Evolutionary conservation across 768 basidiomycete genomes (phyloP).

Genomic region (Clitopilus passeckerianus): DNA sequence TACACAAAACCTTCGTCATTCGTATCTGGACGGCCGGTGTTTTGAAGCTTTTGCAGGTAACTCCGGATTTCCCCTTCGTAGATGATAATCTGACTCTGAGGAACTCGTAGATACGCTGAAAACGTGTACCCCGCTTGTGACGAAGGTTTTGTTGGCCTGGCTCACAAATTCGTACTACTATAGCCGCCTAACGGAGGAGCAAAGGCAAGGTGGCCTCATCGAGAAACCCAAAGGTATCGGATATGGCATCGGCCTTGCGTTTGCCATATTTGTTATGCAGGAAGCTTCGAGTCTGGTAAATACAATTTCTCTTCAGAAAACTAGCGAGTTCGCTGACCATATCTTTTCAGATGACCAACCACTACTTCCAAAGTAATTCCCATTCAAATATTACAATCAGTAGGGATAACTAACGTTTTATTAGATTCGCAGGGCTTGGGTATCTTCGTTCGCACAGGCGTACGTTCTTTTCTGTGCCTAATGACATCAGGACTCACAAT

Average conservation of each 20-base stretch:
- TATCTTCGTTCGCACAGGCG: conserved; percentile 13
- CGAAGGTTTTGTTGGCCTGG: conserved; percentile 42
- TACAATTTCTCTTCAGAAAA: neutral
- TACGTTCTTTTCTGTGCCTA: neutral
- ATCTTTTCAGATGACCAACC: conserved; percentile 14
- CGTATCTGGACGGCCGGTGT: conserved; percentile 31
- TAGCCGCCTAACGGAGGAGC: conserved; percentile 23
- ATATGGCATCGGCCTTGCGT: conserved; percentile 47
- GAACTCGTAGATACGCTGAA: conserved; percentile 32
- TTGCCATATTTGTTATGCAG: conserved; percentile 49
- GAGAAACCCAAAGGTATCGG: conserved; percentile 37
- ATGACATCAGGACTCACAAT: neutral
- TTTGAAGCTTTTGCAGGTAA: conserved; percentile 31
- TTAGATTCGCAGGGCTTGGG: conserved; percentile 4
- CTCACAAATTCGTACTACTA: conserved; percentile 37
- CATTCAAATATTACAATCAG: neutral
- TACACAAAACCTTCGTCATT: conserved; percentile 29
- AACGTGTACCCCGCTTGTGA: conserved; percentile 42
- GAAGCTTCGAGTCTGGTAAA: conserved; percentile 29
- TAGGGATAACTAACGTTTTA: neutral
- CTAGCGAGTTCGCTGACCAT: neutral
- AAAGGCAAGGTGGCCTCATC: conserved; percentile 20
- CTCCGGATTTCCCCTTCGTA: neutral
- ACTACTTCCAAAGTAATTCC: conserved; percentile 14
- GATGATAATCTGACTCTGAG: too few relatives aligned